Conservation (phyloP, 768 basidiomycete genomes). For the Amyloporia xantha region DNA sequence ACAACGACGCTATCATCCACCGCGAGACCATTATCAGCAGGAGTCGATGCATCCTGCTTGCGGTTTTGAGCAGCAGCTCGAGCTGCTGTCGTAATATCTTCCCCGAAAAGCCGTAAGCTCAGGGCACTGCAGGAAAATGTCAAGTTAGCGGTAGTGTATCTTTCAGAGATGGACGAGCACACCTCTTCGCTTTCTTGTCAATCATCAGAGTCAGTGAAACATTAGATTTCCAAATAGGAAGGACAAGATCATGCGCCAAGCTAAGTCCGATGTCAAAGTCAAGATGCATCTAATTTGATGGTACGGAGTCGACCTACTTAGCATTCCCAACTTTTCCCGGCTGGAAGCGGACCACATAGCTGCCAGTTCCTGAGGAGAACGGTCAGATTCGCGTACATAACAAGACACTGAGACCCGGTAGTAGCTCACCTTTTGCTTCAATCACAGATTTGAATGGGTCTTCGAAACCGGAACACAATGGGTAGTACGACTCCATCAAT, state of each 20-base stretch:
- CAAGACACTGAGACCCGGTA: not conserved
- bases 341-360: constrained; percentile 65
- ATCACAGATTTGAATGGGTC: constrained; percentile 53
- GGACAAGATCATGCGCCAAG: constrained; percentile 68
- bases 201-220: constrained; percentile 87
- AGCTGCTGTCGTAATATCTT: constrained; percentile 59
- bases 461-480: constrained; percentile 56
- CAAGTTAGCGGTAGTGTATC: not conserved
- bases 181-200: constrained; percentile 94
- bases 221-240: constrained; percentile 96
- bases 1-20: too few relatives aligned
- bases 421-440: constrained; percentile 44
- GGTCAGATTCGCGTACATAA: constrained; percentile 1
- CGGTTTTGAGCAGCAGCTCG: constrained; percentile 30
- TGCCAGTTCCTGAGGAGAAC: constrained; percentile 53
- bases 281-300: not conserved
- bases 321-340: constrained; percentile 45
- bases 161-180: not conserved
- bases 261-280: constrained; percentile 28
- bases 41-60: too few relatives aligned
- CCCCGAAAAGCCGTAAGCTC: constrained; percentile 77
- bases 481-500: constrained; percentile 78
- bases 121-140: constrained; percentile 52
- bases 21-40: too few relatives aligned
- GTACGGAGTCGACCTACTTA: constrained; percentile 36